These are phyloP conservation scores for Eucalyptus leucophloia DNA, from an alignment of 345 rosid genomes.

Conservation along the genomic window DNA sequence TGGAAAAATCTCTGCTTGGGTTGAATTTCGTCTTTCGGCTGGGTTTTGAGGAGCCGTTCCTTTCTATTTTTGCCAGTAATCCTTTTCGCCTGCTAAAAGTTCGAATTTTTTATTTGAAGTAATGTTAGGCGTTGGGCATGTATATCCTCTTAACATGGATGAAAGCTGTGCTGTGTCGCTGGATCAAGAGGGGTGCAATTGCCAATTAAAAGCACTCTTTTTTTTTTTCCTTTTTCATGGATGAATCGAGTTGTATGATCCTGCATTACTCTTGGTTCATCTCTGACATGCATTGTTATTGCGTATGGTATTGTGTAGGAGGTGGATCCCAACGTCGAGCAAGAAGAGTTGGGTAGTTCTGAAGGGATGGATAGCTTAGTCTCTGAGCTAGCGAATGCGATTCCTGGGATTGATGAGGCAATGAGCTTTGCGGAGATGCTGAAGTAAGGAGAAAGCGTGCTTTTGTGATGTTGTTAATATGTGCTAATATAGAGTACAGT, in stretches of 20 bases:
- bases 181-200: neutral
- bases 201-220: neutral
- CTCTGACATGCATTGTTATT: neutral
- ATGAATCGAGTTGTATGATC: neutral
- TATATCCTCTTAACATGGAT: neutral
- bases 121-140: neutral
- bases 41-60: neutral
- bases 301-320: constrained; percentile 27
- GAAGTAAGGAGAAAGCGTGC: constrained; percentile 33
- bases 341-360: constrained; percentile 48
- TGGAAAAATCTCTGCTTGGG: neutral
- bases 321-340: constrained; percentile 96
- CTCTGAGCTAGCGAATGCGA: constrained; percentile 89
- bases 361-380: constrained; percentile 92
- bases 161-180: neutral
- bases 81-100: neutral
- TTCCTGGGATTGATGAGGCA: constrained; percentile 98
- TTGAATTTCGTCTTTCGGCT: neutral
- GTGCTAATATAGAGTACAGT: neutral
- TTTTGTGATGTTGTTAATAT: neutral
- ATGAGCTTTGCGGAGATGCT: constrained; percentile 99
- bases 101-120: neutral
- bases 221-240: neutral
- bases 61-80: neutral
- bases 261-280: neutral